Conservation (phyloP, 768 basidiomycete genomes). For the Phylloporus rhodoxanthus region DNA sequence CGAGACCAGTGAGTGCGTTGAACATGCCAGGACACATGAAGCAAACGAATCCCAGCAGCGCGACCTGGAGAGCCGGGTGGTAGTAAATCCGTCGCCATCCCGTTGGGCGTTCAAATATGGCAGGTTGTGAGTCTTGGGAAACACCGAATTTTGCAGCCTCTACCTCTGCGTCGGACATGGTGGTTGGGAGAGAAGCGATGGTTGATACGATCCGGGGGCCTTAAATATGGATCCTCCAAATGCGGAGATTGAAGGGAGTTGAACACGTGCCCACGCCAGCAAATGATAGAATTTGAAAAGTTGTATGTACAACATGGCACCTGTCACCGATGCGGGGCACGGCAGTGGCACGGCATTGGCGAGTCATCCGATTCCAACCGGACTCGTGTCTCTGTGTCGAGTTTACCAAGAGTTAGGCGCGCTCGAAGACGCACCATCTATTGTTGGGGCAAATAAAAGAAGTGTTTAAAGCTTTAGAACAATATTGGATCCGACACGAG, state of each 20-base stretch:
- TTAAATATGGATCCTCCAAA: not conserved
- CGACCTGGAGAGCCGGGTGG: constrained; percentile 40
- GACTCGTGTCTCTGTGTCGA: too few species aligned
- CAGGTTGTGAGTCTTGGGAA: constrained; percentile 15
- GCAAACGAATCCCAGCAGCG: constrained; percentile 57
- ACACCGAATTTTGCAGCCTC: constrained; percentile 18
- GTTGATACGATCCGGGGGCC: not conserved
- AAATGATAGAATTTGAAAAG: not conserved
- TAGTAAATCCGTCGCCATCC: constrained; percentile 53
- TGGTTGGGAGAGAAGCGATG: not conserved
- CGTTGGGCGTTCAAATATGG: constrained; percentile 41
- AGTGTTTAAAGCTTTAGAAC: too few species aligned
- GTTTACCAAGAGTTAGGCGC: too few species aligned
- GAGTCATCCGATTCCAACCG: too few species aligned
- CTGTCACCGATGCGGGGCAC: not conserved
- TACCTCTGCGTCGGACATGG: constrained; percentile 19
- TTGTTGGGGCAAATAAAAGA: too few species aligned
- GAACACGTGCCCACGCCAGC: not conserved
- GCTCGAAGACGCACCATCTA: too few species aligned
- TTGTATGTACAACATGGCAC: not conserved
- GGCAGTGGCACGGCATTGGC: too few species aligned
- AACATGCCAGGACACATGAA: constrained; percentile 66
- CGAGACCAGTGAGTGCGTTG: constrained; percentile 75
- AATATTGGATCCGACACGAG: too few species aligned
- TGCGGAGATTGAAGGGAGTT: not conserved